Evolutionary conservation across 495 filamentous ascomycete genomes (phyloP), one percentile per base, ranked within the genome.

Genomic region (Neurospora intermedia): DNA sequence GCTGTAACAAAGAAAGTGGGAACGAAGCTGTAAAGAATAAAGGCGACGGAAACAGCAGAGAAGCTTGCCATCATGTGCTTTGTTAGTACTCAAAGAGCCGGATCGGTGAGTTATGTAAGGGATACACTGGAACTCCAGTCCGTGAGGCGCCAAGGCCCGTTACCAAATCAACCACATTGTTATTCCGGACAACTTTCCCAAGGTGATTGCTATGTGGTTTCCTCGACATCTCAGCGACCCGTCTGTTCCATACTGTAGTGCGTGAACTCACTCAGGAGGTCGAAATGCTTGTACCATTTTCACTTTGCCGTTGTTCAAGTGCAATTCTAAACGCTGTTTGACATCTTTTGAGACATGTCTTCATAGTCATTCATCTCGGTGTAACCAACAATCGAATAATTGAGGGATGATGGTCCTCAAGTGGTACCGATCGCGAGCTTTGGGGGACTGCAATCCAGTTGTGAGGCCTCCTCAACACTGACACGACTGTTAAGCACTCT

Each of bases 11-110:
- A 66, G 54, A 15, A 11, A 66, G 54, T 9, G 0, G 23, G 35
- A 8, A 86, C 70, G 74, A 79, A 81, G 38, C 84, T 84, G 69
- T 85, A 84, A 4, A 81, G 73, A 39, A 78, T 76, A 2, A 86
- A 72, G 75, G 87, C 84, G 75, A 86, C 70, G 70, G 70, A 71
- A 45, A 43, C 40, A 45, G 70, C 40, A 45, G 23, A 42, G 41
- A n/a, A 23, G 27, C 54, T 35, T 79, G 31, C 42, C 8, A 31
- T n/a, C 69, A 43, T 71, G 3, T 45, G 70, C 70, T 71, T 45
- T 42, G 43, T 46, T 31, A 20, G 43, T 43, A 42, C 6, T 20
- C 42, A 35, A 31, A 23, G 35, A 39, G 70, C 70, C 41, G 35
- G 70, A 45, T 45, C 54, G 18, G 54, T 35, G 54, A 66, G 27